These are phyloP conservation scores for Aspergillus cejpii DNA, from an alignment of 2,329 filamentous ascomycete species.

Conservation along the genomic window DNA sequence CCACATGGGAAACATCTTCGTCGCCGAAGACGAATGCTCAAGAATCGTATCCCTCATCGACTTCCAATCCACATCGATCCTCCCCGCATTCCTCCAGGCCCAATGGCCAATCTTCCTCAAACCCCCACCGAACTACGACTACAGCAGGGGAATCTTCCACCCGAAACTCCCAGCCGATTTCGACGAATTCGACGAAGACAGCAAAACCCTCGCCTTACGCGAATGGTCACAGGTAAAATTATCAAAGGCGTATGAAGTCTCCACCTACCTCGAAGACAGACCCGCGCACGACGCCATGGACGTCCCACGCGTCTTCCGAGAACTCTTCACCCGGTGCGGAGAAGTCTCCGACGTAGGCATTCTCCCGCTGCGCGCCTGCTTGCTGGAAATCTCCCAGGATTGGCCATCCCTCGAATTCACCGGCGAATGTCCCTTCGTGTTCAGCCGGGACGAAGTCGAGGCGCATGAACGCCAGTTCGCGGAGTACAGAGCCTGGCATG, in stretches of 20 bases:
- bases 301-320: constrained; percentile 26
- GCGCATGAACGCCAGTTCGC: constrained; percentile 25
- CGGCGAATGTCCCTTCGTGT: constrained; percentile 26
- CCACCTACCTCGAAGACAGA: constrained; percentile 19
- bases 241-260: constrained; percentile 29
- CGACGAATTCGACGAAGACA: constrained; percentile 23
- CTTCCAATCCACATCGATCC: constrained; percentile 21
- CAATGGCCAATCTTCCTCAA: constrained; percentile 23
- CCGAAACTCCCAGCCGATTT: constrained; percentile 26
- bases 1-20: constrained; percentile 33
- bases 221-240: constrained; percentile 16
- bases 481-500: constrained; percentile 26
- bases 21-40: constrained; percentile 16
- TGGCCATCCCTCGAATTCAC: constrained; percentile 25
- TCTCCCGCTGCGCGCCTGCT: constrained; percentile 29
- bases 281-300: constrained; percentile 18
- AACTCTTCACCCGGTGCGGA: constrained; percentile 30
- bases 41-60: constrained; percentile 23
- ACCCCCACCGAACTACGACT: constrained; percentile 17
- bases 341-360: constrained; percentile 23
- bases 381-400: constrained; percentile 27
- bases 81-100: constrained; percentile 26
- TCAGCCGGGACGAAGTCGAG: constrained; percentile 23
- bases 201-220: constrained; percentile 10
- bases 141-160: constrained; percentile 14